Percentiles rank a stretch among this genome's conserved stretches.
These are phyloP conservation scores for Aspergillus hancockii DNA, from an alignment of 495 filamentous ascomycete genomes.

Conservation along the genomic window DNA sequence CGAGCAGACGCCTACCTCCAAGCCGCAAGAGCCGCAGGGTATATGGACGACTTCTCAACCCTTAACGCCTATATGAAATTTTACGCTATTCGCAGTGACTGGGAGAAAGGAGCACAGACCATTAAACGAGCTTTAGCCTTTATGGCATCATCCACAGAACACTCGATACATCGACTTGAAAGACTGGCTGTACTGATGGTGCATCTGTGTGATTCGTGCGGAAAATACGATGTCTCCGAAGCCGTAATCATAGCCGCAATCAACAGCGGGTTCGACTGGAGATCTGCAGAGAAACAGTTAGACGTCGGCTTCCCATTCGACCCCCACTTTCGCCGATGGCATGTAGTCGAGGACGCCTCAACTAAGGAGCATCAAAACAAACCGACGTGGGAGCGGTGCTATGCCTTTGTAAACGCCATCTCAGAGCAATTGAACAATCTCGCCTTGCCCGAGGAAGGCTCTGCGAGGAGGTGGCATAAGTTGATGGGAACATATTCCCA, in stretches of 20 bases:
- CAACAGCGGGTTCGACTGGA: constrained; percentile 38
- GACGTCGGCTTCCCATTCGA: constrained; percentile 33
- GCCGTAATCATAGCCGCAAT: constrained; percentile 40
- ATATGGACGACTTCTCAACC: constrained; percentile 42
- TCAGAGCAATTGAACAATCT: constrained; percentile 29
- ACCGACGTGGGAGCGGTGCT: constrained; percentile 39
- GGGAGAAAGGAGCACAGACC: constrained; percentile 35
- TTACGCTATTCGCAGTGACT: constrained; percentile 41
- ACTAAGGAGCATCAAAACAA: constrained; percentile 19
- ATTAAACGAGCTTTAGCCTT: constrained; percentile 39
- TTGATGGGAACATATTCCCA: constrained; percentile 30
- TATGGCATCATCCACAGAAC: constrained; percentile 37
- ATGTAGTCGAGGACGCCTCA: constrained; percentile 21
- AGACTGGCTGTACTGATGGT: constrained; percentile 43
- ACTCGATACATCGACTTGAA: constrained; percentile 25
- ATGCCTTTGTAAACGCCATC: constrained; percentile 32
- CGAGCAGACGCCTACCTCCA: constrained; percentile 47
- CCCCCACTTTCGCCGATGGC: constrained; percentile 29
- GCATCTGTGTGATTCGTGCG: constrained; percentile 39
- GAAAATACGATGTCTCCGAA: constrained; percentile 30
- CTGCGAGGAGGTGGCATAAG: constrained; percentile 21
- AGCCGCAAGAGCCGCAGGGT: constrained; percentile 37
- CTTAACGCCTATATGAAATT: constrained; percentile 41
- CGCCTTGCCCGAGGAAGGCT: constrained; percentile 17
- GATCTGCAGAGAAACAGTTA: constrained; percentile 24